phyloP scores from a whole-genome alignment of 1,139 yeast species.

The Sugiyamaella paludigena region DNA sequence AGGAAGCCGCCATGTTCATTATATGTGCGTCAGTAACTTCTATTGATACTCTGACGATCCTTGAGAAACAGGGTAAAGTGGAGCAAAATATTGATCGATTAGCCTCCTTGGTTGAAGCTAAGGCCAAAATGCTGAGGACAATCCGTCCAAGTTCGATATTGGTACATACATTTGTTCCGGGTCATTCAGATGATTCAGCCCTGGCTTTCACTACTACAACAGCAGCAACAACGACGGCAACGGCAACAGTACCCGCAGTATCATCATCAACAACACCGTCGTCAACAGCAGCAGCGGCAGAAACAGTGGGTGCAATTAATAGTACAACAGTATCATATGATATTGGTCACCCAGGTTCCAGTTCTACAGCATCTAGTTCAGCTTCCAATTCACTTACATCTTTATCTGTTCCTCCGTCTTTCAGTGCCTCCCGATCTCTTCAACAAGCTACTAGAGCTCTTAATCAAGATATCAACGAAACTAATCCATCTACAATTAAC shows the following conservation, averaged over 20 bases:
- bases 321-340: too few relatives aligned
- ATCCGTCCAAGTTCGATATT: not conserved
- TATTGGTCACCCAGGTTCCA: too few relatives aligned
- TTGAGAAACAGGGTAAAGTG: constrained; percentile 25
- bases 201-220: too few relatives aligned
- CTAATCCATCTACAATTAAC: constrained; percentile 7
- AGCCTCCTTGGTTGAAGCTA: not conserved
- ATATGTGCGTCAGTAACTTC: constrained; percentile 20
- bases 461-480: not conserved
- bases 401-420: too few relatives aligned
- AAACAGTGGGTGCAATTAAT: too few relatives aligned
- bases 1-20: constrained; percentile 26
- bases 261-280: too few relatives aligned
- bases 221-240: too few relatives aligned
- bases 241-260: too few relatives aligned
- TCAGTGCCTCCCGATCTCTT: too few relatives aligned
- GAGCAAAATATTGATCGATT: constrained; percentile 13
- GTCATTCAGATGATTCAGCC: not conserved
- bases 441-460: not conserved
- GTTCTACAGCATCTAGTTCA: too few relatives aligned
- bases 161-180: not conserved
- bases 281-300: too few relatives aligned
- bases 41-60: constrained; percentile 24
- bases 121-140: not conserved
- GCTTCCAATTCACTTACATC: too few relatives aligned